A percentile compares a stretch with the other conserved stretches of the same genome.
Conservation (phyloP, 2,329 filamentous ascomycete species). For the Colletotrichum sp. region DNA sequence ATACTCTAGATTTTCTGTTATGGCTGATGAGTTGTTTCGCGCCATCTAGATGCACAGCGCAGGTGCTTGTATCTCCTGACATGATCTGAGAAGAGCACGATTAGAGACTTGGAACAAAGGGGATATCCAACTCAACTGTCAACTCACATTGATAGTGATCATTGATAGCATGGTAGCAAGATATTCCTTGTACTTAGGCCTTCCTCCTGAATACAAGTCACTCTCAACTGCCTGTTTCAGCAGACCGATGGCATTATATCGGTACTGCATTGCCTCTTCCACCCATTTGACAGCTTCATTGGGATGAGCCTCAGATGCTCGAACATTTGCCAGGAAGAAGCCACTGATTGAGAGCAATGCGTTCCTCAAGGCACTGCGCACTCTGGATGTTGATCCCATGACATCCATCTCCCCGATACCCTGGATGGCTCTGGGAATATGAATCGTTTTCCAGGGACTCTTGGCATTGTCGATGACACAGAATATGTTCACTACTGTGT, state of each 20-base stretch:
- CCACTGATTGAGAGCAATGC: slow-evolving; percentile 29
- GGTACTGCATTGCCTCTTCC: slow-evolving; percentile 8
- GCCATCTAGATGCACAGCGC: slow-evolving; percentile 27
- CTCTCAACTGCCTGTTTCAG: slow-evolving; percentile 26
- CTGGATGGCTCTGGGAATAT: slow-evolving; percentile 27
- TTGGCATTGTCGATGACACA: slow-evolving; percentile 31
- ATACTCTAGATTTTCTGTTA: neutral
- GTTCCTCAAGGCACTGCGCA: slow-evolving; percentile 26
- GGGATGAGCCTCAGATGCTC: neutral
- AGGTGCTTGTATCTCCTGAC: slow-evolving; percentile 28
- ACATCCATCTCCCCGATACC: slow-evolving; percentile 28
- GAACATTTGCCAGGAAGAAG: slow-evolving; percentile 28
- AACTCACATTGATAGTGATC: slow-evolving; percentile 29
- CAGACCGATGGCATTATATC: slow-evolving; percentile 23
- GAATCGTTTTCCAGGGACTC: slow-evolving; percentile 31
- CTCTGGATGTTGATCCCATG: slow-evolving; percentile 24
- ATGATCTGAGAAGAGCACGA: slow-evolving; percentile 22
- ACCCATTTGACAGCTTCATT: slow-evolving; percentile 20
- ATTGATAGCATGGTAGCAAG: slow-evolving; percentile 31
- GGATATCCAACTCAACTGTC: neutral
- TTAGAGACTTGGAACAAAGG: neutral
- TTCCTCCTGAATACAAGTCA: neutral
- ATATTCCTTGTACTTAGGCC: slow-evolving; percentile 31
- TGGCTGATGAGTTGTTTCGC: slow-evolving; percentile 24
- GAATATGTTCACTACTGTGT: slow-evolving; percentile 28